Percentiles rank a stretch among this genome's conserved stretches.
Evolutionary conservation across 139 green algal species (phyloP).

Genomic region (Closterium sp.): DNA sequence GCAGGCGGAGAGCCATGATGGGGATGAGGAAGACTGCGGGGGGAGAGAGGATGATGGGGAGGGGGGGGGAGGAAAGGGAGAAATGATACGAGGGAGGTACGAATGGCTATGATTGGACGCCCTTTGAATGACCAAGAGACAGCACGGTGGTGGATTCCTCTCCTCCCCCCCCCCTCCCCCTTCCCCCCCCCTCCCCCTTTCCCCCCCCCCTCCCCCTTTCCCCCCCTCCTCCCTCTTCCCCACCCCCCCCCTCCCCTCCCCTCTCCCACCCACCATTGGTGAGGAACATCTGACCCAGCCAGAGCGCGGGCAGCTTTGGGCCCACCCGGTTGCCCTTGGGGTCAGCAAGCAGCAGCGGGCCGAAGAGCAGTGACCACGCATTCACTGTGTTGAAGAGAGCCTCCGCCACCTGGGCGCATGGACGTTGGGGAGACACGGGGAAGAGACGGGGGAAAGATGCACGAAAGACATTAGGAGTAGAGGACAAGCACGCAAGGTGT

Average conservation of each 20-base stretch:
- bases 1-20: slow-evolving; percentile 41
- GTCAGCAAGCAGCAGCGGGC: slow-evolving; percentile 20
- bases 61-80: neutral
- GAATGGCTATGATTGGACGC: neutral
- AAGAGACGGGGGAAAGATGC: no score
- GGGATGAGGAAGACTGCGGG: slow-evolving; percentile 43
- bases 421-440: no score
- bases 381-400: slow-evolving; percentile 46
- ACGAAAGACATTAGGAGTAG: neutral
- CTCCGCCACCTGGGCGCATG: slow-evolving; percentile 29
- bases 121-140: no score
- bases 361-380: slow-evolving; percentile 42
- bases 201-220: no score
- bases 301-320: neutral
- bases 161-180: no score
- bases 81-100: neutral
- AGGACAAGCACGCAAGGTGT: neutral
- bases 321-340: neutral
- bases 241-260: no score
- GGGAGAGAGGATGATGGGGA: neutral
- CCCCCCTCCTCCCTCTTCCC: no score
- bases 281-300: slow-evolving; percentile 38
- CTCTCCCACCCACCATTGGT: slow-evolving; percentile 26
- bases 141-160: no score
- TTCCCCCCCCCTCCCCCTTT: no score